phyloP scores from a whole-genome alignment of 2,329 filamentous ascomycete species.

The Ceratocystiopsis sp. region DNA sequence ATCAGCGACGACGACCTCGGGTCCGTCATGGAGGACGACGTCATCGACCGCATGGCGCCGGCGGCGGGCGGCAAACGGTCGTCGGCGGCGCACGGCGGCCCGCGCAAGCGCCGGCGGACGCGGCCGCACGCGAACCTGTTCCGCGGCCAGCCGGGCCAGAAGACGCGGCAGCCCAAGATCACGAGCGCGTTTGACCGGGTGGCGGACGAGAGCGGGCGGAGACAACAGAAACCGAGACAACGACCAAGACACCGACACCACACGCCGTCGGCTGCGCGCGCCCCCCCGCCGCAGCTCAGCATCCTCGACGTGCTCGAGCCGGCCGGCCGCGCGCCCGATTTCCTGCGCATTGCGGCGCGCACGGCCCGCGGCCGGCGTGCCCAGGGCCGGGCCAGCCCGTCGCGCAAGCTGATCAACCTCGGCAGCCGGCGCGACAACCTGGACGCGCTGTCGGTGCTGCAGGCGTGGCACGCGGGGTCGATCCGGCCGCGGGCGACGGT shows the following conservation, averaged over 20 bases:
- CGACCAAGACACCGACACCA: too few species aligned
- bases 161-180: constrained; percentile 17
- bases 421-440: constrained; percentile 42
- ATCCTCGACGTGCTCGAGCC: constrained; percentile 42
- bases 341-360: constrained; percentile 44
- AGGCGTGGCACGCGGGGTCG: constrained; percentile 36
- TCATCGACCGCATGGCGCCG: constrained; percentile 32
- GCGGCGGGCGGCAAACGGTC: constrained; percentile 23
- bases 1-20: constrained; percentile 31
- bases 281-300: constrained; percentile 30
- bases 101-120: constrained; percentile 16
- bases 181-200: constrained; percentile 3
- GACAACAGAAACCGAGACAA: neutral
- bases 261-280: neutral
- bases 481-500: constrained; percentile 22
- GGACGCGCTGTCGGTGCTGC: constrained; percentile 35
- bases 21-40: constrained; percentile 32
- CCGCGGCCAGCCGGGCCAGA: constrained; percentile 12
- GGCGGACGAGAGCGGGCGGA: neutral
- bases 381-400: constrained; percentile 37
- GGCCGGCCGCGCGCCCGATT: constrained; percentile 37
- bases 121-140: constrained; percentile 15
- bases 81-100: constrained; percentile 12
- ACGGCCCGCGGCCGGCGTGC: constrained; percentile 29
- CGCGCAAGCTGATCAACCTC: constrained; percentile 40